phyloP scores from a whole-genome alignment of 768 basidiomycete genomes.

The Neoboletus magnificus region DNA sequence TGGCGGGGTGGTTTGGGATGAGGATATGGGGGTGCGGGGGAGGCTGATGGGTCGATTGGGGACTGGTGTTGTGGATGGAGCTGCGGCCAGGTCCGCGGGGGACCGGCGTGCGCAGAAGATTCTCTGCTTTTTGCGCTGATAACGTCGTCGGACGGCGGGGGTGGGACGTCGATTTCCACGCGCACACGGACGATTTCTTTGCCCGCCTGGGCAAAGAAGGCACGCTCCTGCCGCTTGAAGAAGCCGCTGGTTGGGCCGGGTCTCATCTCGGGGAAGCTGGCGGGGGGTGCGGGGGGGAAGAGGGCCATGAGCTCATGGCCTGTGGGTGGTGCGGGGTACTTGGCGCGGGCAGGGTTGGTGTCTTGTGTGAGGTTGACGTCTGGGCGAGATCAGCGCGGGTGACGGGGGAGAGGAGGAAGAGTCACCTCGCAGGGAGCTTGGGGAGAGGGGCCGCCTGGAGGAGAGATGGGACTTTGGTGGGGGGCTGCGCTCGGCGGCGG shows the following conservation, averaged over 20 bases:
- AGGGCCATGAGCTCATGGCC: constrained; percentile 85
- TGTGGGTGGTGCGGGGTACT: constrained; percentile 72
- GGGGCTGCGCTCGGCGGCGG: constrained; percentile 44
- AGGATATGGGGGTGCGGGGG: constrained; percentile 35
- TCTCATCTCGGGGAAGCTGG: constrained; percentile 50
- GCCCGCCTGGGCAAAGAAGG: constrained; percentile 76
- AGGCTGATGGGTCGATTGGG: constrained; percentile 20
- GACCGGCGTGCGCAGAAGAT: constrained; percentile 19
- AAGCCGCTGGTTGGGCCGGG: constrained; percentile 67
- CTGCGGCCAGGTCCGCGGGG: constrained; percentile 30
- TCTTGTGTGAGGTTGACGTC: constrained; percentile 64
- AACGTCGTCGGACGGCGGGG: constrained; percentile 11
- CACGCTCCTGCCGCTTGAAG: constrained; percentile 74
- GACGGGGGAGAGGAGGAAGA: background rate
- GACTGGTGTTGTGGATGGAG: constrained; percentile 30
- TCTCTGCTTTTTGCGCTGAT: constrained; percentile 30
- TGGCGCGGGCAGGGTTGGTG: constrained; percentile 46
- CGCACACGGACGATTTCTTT: constrained; percentile 74
- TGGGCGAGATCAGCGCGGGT: constrained; percentile 28
- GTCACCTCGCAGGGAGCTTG: constrained; percentile 58
- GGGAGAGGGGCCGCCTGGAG: constrained; percentile 58
- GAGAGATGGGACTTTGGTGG: constrained; percentile 22
- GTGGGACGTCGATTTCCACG: constrained; percentile 60
- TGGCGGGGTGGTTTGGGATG: constrained; percentile 33
- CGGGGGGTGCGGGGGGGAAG: constrained; percentile 70